A percentile compares a stretch with the other conserved stretches of the same genome.
Evolutionary conservation across 495 filamentous ascomycete genomes (phyloP).

Genomic region (Aspergillus cavernicola): DNA sequence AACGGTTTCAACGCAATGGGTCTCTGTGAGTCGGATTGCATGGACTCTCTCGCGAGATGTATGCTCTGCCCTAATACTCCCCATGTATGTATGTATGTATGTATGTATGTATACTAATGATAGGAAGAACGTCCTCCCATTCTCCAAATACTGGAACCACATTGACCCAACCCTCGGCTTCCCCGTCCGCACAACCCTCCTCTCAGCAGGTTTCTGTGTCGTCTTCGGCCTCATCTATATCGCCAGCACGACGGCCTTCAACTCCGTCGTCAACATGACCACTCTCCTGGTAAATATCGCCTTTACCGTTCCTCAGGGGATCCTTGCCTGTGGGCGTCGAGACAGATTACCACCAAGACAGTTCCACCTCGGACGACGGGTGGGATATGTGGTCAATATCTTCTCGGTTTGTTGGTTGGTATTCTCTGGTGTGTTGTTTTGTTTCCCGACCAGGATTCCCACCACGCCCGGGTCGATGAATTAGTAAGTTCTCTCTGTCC

Average conservation of each 20-base stretch:
- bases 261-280: constrained; percentile 36
- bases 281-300: constrained; percentile 38
- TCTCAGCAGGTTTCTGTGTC: constrained; percentile 24
- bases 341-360: constrained; percentile 22
- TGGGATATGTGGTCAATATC: constrained; percentile 29
- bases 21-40: constrained; percentile 22
- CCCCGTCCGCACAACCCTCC: constrained; percentile 22
- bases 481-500: constrained; percentile 19
- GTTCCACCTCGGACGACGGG: constrained; percentile 26
- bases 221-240: constrained; percentile 39
- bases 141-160: constrained; percentile 15
- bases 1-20: constrained; percentile 17
- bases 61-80: neutral
- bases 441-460: constrained; percentile 28
- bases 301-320: constrained; percentile 35
- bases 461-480: constrained; percentile 32
- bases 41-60: constrained; percentile 27
- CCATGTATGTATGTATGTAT: no score
- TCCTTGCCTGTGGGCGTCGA: constrained; percentile 25
- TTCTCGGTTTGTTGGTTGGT: constrained; percentile 28
- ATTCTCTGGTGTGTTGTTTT: constrained; percentile 27
- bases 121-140: constrained; percentile 22
- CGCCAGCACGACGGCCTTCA: constrained; percentile 38
- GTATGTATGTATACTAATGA: neutral
- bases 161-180: constrained; percentile 15